Evolutionary conservation across 2,329 filamentous ascomycete genomes (phyloP).

Genomic region (Scytalidium sp.): DNA sequence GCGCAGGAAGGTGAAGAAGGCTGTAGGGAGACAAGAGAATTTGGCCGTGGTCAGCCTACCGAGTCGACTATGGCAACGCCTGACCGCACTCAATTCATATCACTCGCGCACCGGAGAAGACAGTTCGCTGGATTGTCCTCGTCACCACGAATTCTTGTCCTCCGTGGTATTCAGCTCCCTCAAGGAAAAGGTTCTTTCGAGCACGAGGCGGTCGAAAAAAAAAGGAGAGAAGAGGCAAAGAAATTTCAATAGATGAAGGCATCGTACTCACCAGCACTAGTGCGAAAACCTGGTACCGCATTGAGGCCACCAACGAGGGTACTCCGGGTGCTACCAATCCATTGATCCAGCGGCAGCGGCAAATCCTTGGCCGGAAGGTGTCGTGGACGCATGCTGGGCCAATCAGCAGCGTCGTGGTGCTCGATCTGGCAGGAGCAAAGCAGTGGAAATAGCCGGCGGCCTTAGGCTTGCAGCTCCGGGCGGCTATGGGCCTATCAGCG

Average conservation of each 20-base stretch:
- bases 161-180: background rate
- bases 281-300: conserved; percentile 54
- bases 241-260: conserved; percentile 11
- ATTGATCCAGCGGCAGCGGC: conserved; percentile 40
- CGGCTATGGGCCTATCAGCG: background rate
- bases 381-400: background rate
- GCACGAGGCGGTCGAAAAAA: conserved; percentile 12
- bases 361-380: conserved; percentile 24
- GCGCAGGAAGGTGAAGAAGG: conserved; percentile 79
- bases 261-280: conserved; percentile 54
- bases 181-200: conserved; percentile 13
- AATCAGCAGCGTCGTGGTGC: background rate
- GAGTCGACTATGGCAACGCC: too few species aligned
- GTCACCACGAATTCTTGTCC: background rate
- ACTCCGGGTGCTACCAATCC: conserved; percentile 36
- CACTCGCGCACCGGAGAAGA: background rate
- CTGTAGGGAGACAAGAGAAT: conserved; percentile 45
- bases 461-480: background rate
- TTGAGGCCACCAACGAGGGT: conserved; percentile 53
- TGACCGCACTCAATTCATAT: background rate
- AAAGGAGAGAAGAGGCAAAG: conserved; percentile 13
- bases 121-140: background rate
- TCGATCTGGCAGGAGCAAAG: background rate
- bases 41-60: too few species aligned
- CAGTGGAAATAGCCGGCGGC: background rate